These are phyloP conservation scores for Tuber indicum DNA, from an alignment of 495 filamentous ascomycete species.

Conservation along the genomic window DNA sequence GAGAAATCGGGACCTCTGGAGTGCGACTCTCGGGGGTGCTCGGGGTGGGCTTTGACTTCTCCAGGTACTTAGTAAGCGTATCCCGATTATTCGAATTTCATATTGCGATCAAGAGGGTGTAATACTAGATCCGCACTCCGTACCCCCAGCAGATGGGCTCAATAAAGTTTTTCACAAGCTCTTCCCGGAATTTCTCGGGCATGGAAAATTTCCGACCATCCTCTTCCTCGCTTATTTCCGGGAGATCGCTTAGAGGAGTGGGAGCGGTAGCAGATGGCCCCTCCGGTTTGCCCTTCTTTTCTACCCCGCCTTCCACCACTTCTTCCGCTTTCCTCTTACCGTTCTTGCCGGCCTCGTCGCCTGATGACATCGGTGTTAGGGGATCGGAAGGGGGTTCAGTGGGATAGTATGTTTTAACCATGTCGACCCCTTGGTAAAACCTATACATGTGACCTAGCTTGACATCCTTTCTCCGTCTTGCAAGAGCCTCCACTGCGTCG, in stretches of 20 bases:
- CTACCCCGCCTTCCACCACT: conserved; percentile 22
- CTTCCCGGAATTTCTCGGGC: conserved; percentile 42
- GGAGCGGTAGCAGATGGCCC: conserved; percentile 2
- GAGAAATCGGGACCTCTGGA: conserved; percentile 38
- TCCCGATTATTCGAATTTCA: not conserved
- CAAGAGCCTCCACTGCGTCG: conserved; percentile 33
- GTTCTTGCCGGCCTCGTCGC: conserved; percentile 28
- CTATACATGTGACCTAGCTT: conserved; percentile 41
- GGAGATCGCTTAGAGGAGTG: not conserved
- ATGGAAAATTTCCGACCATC: conserved; percentile 23
- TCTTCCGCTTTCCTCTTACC: conserved; percentile 29
- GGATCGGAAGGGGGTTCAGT: conserved; percentile 10
- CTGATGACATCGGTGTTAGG: not conserved
- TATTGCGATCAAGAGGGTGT: conserved; percentile 15
- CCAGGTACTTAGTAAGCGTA: conserved; percentile 2
- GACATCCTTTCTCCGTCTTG: conserved; percentile 34
- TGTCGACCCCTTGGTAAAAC: conserved; percentile 39
- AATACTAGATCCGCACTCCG: conserved; percentile 41
- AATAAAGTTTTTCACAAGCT: conserved; percentile 42
- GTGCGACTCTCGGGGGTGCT: conserved; percentile 32
- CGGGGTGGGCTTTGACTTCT: conserved; percentile 32
- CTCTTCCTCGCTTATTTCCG: not conserved
- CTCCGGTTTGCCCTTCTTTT: conserved; percentile 31
- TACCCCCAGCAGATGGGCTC: conserved; percentile 42
- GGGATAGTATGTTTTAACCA: conserved; percentile 35